Base-by-base conservation (phyloP, 495 filamentous ascomycete genomes). In the Articulospora tetracladia region DNA sequence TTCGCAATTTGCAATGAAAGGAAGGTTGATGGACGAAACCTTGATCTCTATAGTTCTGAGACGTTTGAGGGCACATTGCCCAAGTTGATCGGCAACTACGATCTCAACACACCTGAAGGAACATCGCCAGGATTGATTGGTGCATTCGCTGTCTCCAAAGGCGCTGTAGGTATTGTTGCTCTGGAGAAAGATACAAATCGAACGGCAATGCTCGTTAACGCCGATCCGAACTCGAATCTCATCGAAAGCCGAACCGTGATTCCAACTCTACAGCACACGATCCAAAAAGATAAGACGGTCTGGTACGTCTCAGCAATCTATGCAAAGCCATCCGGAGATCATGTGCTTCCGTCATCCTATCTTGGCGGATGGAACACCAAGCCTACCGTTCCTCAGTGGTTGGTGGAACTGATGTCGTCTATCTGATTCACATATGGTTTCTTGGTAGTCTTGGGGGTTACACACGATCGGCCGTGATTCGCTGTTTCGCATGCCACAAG, bases 141-240 rank as follows among this genome's bases (percentile, higher is more conserved):
- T 26, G 86, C 87, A 3, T 81, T 91, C 39, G 85, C 83, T 0
- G 84, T 86, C 17, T 86, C 83, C 0, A 78, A 78, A 57, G 87
- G 89, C 0, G 87, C 86, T 28, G 86, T 90, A 12, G 88, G 89
- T 0, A 86, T 91, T 57, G 77, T 78, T 27, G 87, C 86, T 60
- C 65, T 91, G 17, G 76, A 82, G 34, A 57, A 66, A 0, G 53
- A 55, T 13, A 44, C 24, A 2, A 26, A 36, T 32, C 63, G 64
- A 36, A 63, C 41, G 28, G 87, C 86, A 1, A 80, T 73, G 53
- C 73, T 88, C 52, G 83, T 91, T 30, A 83, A 89, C 52, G 86
- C 86, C 1, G 90, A 93, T 69, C 87, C 89, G 1, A 92, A 93
- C 68, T 85, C 86, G 34, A 92, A 92, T 66, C 70, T 92, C 39